These are phyloP conservation scores for Margaritispora aquatica DNA, from an alignment of 495 filamentous ascomycete species.

Conservation along the genomic window DNA sequence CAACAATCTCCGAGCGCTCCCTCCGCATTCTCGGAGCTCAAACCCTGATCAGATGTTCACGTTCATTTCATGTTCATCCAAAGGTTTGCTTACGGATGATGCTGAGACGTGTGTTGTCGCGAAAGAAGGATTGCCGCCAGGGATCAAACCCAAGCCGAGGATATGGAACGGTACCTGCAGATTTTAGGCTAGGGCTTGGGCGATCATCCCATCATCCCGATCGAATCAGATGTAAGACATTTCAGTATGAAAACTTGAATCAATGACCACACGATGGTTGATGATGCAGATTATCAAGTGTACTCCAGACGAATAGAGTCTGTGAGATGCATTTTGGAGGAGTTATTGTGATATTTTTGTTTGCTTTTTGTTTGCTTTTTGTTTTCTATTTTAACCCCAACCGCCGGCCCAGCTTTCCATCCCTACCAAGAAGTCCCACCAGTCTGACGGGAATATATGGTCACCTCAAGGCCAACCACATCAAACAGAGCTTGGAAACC, in stretches of 20 bases:
- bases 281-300: too few species aligned
- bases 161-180: not conserved
- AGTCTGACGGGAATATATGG: not conserved
- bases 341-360: not conserved
- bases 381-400: not conserved
- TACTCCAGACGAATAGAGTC: not conserved
- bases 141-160: not conserved
- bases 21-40: not conserved
- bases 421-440: not conserved
- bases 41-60: not conserved
- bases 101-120: slow-evolving; percentile 15
- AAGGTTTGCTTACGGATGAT: not conserved
- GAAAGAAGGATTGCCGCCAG: not conserved
- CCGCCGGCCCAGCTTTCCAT: not conserved
- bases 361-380: not conserved
- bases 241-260: not conserved
- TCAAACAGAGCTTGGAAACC: not conserved
- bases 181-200: not conserved
- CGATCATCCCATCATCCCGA: not conserved
- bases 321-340: not conserved
- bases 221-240: not conserved
- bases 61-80: slow-evolving; percentile 13
- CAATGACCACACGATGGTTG: not conserved
- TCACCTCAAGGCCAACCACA: not conserved
- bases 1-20: not conserved